Base-by-base conservation (phyloP, 2,329 filamentous ascomycete genomes). In the Tricladium varicosporioides region DNA sequence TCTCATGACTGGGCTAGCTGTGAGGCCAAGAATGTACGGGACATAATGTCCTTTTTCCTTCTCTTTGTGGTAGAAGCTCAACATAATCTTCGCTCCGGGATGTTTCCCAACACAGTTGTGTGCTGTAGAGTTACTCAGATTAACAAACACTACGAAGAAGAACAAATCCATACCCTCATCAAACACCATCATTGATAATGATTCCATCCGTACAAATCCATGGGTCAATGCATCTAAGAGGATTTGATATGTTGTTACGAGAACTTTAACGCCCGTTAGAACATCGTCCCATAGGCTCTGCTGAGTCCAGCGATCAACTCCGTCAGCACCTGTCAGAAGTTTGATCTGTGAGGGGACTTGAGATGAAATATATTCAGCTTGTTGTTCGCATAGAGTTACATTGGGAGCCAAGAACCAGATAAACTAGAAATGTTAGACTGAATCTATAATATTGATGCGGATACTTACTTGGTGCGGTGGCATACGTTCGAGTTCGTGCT, bases 391-490 rank as follows among this genome's bases (percentile, higher is more conserved):
- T 0, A 93, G 76, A 1, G 81, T 75, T 3, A 90, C 80, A 0
- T 86, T 92, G 0, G 88, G 88, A 0, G 85, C 82, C 43, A 91
- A 74, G 64, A 92, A 91, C 89, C 89, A 93, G 9, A 89, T 76
- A 3, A 84, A 70, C 84, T 62, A 69, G 69, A 32, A 31, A 9
- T 8, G 22, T 57, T 33, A 64, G 59, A 13, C 45, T 13, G 13
- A n/a, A 50, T 13, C 16, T 19, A 7, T 15, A 49, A 11, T 33
- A 33, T 47, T 2, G 16, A 13, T 3, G 14, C 10, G 13, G 18
- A 8, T 33, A 42, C 53, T 31, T 18, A 62, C 65, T 56, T 67
- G 57, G 15, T 60, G 13, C 10, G 57, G 44, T 33, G 55, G 58
- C 15, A 63, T 59, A 5, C 44, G 51, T 40, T 67, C 63, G 22